A percentile compares a stretch with the other conserved stretches of the same genome.
Conservation (phyloP, 1,284 basidiomycete genomes). For the Chalciporus sp. region DNA sequence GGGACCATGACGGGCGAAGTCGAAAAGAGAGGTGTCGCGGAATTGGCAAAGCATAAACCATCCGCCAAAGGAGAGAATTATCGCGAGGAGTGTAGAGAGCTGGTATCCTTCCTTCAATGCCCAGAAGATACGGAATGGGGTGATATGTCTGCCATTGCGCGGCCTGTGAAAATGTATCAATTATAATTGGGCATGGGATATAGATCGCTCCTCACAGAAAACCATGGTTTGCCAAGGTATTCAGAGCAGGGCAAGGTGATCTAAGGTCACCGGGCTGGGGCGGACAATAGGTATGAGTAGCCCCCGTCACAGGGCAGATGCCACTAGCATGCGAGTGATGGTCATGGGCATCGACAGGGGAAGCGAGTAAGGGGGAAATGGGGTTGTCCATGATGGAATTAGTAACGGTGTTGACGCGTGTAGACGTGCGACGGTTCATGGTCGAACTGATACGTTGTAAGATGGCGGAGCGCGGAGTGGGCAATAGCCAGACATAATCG, state of each 20-base stretch:
- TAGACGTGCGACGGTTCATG: no score
- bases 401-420: not conserved
- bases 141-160: constrained; percentile 36
- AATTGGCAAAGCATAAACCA: constrained; percentile 33
- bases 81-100: constrained; percentile 37
- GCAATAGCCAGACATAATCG: not conserved
- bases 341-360: constrained; percentile 17
- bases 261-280: constrained; percentile 34
- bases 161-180: constrained; percentile 28
- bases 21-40: constrained; percentile 38
- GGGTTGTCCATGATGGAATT: constrained; percentile 1
- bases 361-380: constrained; percentile 16
- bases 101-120: constrained; percentile 40
- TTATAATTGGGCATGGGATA: not conserved
- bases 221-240: constrained; percentile 48
- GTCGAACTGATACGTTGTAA: not conserved
- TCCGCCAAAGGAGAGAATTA: constrained; percentile 33
- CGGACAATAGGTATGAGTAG: constrained; percentile 26
- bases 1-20: constrained; percentile 41
- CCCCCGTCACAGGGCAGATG: constrained; percentile 23
- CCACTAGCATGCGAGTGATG: constrained; percentile 27
- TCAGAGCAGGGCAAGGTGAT: constrained; percentile 53
- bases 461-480: not conserved
- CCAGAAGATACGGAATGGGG: constrained; percentile 26
- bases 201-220: constrained; percentile 37